These are phyloP conservation scores for Pezicula neosporulosa DNA, from an alignment of 2,329 filamentous ascomycete genomes.

Conservation along the genomic window DNA sequence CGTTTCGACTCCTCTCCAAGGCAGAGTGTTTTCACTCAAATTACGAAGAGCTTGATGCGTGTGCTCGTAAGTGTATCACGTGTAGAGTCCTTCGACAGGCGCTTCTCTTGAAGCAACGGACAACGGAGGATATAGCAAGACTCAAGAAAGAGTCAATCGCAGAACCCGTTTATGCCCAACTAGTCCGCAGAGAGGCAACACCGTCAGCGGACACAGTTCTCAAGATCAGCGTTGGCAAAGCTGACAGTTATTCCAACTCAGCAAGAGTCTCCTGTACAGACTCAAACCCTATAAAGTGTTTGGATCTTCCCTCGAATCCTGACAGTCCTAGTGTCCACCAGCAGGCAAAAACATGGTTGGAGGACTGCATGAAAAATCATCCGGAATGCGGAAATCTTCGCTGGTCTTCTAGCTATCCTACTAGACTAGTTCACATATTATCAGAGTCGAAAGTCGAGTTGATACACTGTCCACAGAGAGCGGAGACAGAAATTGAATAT, in stretches of 20 bases:
- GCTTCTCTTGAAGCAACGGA: not conserved
- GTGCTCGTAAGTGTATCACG: not conserved
- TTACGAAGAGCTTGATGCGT: not conserved
- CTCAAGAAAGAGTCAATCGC: not conserved
- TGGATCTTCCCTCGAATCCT: not conserved
- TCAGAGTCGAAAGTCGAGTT: not conserved
- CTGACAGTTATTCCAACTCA: not conserved
- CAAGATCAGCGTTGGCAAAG: not conserved
- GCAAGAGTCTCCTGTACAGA: not conserved
- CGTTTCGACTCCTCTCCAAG: not conserved
- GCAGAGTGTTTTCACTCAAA: not conserved
- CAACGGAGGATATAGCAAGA: not conserved
- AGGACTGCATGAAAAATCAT: not conserved
- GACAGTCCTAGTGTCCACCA: not conserved
- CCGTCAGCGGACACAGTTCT: not conserved
- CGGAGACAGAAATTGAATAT: not conserved
- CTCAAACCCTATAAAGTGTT: not conserved
- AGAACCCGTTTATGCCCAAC: not conserved
- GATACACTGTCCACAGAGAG: not conserved
- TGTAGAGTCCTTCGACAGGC: not conserved
- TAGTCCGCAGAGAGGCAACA: not conserved
- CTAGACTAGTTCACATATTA: not conserved
- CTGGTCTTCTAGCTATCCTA: not conserved
- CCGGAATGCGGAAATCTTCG: not conserved
- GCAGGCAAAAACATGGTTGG: not conserved